Evolutionary conservation across 1,284 basidiomycete species (phyloP), one percentile per base, ranked within the genome.

Genomic region (Pyrrhoderma lamaoense): DNA sequence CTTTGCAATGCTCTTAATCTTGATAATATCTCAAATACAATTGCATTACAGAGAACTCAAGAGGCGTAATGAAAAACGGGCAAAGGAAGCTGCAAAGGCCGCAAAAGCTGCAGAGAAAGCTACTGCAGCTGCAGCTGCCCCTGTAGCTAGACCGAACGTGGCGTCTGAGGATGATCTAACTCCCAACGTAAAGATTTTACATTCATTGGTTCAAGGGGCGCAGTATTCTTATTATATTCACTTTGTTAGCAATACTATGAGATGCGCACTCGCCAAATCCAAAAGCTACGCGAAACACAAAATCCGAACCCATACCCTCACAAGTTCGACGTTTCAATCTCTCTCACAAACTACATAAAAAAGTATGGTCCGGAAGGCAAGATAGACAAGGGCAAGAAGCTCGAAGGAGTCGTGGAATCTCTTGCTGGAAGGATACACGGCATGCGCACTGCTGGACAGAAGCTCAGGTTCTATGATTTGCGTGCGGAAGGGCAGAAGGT

Each of bases 241-340:
- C 36, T 45, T 46, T 18, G 34, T 18, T 59, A 95, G 92, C 92
- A 96, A 88, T 99, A 97, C 77, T 95, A 89, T 68, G 93, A 98
- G 68, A 75, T 93, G 58, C 85, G 96, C 60, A 89, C 85, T 45
- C 82, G 93, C 53, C 84, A 89, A 62, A 93, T 99, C 62, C 80
- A 85, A 60, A 82, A 84, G 61, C 78, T 99, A 55, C 86, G 93
- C 67, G 78, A 88, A 66, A 88, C 89, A 44, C 85, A 88, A 67
- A 70, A 80, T 27, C 93, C 92, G 3, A 91, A 95, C 66, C 95
- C 96, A 2, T 99, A 99, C 74, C 95, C 96, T 18, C 96, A 99
- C 84, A 99, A 99, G 80, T 99, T 99, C 74, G 70, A 96, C 62
- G 93, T 96, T 40, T 75, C 86, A 45, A 74, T 73, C 57, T 90